phyloP scores from a whole-genome alignment of 208 protist species.

The Crithidia brevicula region DNA sequence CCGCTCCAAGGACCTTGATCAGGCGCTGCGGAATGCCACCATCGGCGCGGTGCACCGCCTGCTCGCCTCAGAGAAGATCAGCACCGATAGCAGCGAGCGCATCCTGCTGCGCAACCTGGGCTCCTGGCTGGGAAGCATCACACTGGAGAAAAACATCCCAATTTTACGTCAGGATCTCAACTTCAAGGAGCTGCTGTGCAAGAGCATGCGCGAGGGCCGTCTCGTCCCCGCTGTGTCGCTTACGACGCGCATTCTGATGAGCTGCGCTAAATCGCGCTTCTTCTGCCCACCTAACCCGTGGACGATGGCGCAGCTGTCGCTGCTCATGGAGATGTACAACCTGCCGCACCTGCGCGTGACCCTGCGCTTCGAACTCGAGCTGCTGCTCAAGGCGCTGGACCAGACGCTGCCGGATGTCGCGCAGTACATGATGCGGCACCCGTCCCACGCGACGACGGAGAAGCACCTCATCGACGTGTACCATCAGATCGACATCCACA shows the following conservation, averaged over 20 bases:
- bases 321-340: conserved; percentile 96
- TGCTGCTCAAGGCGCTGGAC: conserved; percentile 86
- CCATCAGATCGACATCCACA: conserved; percentile 65
- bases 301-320: conserved; percentile 95
- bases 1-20: conserved; percentile 84
- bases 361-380: conserved; percentile 97
- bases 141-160: conserved; percentile 98
- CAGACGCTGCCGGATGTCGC: conserved; percentile 62
- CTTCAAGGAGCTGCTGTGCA: conserved; percentile 95
- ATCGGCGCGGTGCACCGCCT: conserved; percentile 88
- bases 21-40: conserved; percentile 81
- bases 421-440: conserved; percentile 54
- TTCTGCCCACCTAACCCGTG: conserved; percentile 98
- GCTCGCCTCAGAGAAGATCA: conserved; percentile 95
- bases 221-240: conserved; percentile 98
- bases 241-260: conserved; percentile 93
- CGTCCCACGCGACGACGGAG: conserved; percentile 41
- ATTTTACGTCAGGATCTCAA: conserved; percentile 95
- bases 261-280: conserved; percentile 90
- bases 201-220: conserved; percentile 94
- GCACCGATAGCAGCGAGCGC: conserved; percentile 89
- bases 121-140: conserved; percentile 97
- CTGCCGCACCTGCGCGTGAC: conserved; percentile 96
- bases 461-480: conserved; percentile 60
- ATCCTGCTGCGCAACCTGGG: conserved; percentile 98